These are phyloP conservation scores for Herpetomonas tarakana DNA, from an alignment of 208 protist genomes.

Conservation along the genomic window DNA sequence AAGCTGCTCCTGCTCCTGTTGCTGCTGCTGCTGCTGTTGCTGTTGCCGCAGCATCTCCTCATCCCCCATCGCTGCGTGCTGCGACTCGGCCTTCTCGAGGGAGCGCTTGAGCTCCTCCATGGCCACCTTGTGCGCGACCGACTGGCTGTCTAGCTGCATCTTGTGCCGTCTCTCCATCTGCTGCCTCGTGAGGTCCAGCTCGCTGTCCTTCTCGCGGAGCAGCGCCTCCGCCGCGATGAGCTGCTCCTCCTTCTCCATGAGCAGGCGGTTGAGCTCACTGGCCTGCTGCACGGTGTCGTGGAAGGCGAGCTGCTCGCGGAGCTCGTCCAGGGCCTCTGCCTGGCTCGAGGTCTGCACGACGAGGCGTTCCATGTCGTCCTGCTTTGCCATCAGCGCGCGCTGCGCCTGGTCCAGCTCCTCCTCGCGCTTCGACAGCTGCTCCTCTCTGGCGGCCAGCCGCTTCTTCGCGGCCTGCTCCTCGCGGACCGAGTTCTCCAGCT, in stretches of 20 bases:
- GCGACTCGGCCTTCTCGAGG: constrained; percentile 1
- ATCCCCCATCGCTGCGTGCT: not conserved
- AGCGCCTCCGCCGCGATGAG: constrained; percentile 12
- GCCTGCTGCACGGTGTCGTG: constrained; percentile 11
- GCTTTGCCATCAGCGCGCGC: not conserved
- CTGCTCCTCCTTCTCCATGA: constrained; percentile 20
- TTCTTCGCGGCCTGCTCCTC: not conserved
- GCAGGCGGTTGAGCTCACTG: constrained; percentile 6
- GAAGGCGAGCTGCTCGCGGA: constrained; percentile 6
- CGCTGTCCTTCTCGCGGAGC: constrained; percentile 7
- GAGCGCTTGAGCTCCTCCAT: constrained; percentile 14
- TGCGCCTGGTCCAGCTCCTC: constrained; percentile 10
- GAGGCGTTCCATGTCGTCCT: not conserved
- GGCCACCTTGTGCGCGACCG: constrained; percentile 4
- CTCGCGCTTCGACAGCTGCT: not conserved
- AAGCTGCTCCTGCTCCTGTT: not conserved
- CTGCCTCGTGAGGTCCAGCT: constrained; percentile 6
- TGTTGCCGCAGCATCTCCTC: not conserved
- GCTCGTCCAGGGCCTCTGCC: not conserved
- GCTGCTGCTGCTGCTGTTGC: not conserved
- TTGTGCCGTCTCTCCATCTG: constrained; percentile 1
- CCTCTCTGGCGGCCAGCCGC: not conserved
- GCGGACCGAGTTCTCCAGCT: not conserved
- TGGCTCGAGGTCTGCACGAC: not conserved
- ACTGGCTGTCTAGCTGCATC: constrained; percentile 6